Base-by-base conservation (phyloP, 257 asterid species). In the Jaltomata sinuosa region DNA sequence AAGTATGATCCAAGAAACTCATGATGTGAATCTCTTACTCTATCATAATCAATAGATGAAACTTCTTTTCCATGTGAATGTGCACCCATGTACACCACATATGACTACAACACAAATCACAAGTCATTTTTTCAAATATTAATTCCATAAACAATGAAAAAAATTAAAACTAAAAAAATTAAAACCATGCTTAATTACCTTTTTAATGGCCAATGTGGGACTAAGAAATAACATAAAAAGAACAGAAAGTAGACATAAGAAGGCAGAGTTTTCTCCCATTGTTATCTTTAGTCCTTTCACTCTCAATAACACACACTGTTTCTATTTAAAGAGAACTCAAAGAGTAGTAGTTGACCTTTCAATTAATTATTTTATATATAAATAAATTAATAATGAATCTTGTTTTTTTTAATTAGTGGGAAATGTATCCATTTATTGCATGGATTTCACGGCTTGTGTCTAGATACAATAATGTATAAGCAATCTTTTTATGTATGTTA, bases 81-180 rank as follows among this genome's bases (percentile, higher is more conserved):
- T 80, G 94, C 93, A 87, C 99, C 99, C 92, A 96, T 87, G 88
- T 96, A 96, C 81, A 94, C 98, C 87, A 96, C 97, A 90, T 88
- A 96, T 54, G 97, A 90, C 99, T 95, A 87, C 6, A 22, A 84
- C 45, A 49, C 59, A 49, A 77, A 10, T 27, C 21, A 25, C 62
- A 25, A 18, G 16, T 77, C 32, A 88, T 65, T 79, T 79, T 52
- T 25, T 47, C 25, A 4, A 47, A 18, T 15, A 32, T 4, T 32
- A 67, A 65, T 6, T 32, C 0, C 1, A 1, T 64, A 64, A 67
- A 16, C 0, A 18, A 8, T 34, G 77, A 18, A 67, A 0, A 64
- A 12, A 27, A 16, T 18, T 47, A 47, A 1, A 76, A 27, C 40
- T 47, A 10, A 4, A 25, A 19, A 25, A 14, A 15, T 1, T 18